Evolutionary conservation across 305 asterid genomes (phyloP).

Genomic region (Vinca major): DNA sequence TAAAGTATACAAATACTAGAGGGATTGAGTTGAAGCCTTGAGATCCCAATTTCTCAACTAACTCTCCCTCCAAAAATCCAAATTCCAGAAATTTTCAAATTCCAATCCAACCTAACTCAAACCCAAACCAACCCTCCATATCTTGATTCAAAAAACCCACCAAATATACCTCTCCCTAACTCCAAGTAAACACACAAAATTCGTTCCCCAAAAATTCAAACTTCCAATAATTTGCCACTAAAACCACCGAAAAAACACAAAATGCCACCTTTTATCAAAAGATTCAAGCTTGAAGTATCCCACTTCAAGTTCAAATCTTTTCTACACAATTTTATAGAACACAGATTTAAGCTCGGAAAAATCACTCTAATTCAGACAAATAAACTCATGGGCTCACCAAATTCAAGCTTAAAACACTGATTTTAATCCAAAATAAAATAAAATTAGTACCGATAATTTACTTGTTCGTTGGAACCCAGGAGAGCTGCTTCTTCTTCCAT

Average conservation of each 20-base stretch:
- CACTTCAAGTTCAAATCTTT: conserved; percentile 60
- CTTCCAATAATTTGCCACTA: conserved; percentile 17
- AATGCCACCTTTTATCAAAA: conserved; percentile 39
- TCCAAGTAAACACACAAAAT: conserved; percentile 38
- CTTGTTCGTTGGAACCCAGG: conserved; percentile 31
- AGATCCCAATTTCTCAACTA: conserved; percentile 53
- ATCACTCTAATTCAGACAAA: conserved; percentile 16
- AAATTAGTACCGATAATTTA: conserved; percentile 5
- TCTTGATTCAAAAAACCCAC: conserved; percentile 12
- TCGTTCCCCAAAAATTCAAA: conserved; percentile 21
- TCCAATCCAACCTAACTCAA: conserved; percentile 27
- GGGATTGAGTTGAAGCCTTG: conserved; percentile 34
- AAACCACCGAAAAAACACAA: conserved; percentile 37
- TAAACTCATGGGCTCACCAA: conserved; percentile 30
- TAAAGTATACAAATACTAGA: conserved; percentile 16
- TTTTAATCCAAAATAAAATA: conserved; percentile 7
- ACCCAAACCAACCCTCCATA: conserved; percentile 25
- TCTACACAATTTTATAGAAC: conserved; percentile 37
- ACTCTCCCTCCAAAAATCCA: conserved; percentile 84
- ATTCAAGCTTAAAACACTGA: conserved; percentile 28
- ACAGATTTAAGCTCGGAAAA: conserved; percentile 32
- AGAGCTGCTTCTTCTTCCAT: conserved; percentile 27
- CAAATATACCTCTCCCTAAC: conserved; percentile 35
- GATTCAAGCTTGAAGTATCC: conserved; percentile 53
- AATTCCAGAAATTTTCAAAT: conserved; percentile 32